Evolutionary conservation across 2,329 filamentous ascomycete species (phyloP).

Genomic region (Phaeosphaeriaceae sp.): DNA sequence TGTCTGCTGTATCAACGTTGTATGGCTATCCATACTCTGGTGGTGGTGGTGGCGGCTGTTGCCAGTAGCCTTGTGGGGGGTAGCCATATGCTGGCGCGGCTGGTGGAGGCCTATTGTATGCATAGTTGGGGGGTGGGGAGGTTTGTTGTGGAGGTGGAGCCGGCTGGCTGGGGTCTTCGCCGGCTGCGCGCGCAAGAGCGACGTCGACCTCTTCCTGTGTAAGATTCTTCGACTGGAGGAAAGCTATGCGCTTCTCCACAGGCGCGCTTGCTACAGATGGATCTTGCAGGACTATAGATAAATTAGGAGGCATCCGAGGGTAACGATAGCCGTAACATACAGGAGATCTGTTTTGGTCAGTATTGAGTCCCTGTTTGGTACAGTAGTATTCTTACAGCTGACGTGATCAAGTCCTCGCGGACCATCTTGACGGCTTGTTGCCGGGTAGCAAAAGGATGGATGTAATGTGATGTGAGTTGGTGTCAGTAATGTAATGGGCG

Average conservation of each 20-base stretch:
- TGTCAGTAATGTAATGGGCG: slow-evolving; percentile 10
- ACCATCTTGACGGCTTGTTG: slow-evolving; percentile 68
- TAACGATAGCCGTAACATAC: slow-evolving; percentile 47
- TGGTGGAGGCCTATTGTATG: slow-evolving; percentile 54
- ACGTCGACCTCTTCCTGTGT: slow-evolving; percentile 93
- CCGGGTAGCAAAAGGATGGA: slow-evolving; percentile 22
- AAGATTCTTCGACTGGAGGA: slow-evolving; percentile 94
- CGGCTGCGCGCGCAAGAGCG: slow-evolving; percentile 77
- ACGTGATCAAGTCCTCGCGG: slow-evolving; percentile 89
- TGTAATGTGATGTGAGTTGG: slow-evolving; percentile 1
- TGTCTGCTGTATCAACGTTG: background rate
- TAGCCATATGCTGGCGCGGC: slow-evolving; percentile 58
- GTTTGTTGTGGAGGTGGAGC: slow-evolving; percentile 58
- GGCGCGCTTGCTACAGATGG: slow-evolving; percentile 87
- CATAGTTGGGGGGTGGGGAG: slow-evolving; percentile 46
- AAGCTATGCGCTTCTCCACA: slow-evolving; percentile 90
- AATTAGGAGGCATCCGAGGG: slow-evolving; percentile 21
- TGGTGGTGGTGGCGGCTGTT: slow-evolving; percentile 60
- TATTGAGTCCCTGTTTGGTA: background rate
- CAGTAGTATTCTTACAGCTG: slow-evolving; percentile 60
- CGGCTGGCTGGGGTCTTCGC: slow-evolving; percentile 59
- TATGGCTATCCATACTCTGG: slow-evolving; percentile 54
- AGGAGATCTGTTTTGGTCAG: slow-evolving; percentile 55
- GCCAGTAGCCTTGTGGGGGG: slow-evolving; percentile 60
- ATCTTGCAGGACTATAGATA: slow-evolving; percentile 81